Base-by-base conservation (phyloP, 176 grass and related monocot genomes). In the Hordeum marinum region DNA sequence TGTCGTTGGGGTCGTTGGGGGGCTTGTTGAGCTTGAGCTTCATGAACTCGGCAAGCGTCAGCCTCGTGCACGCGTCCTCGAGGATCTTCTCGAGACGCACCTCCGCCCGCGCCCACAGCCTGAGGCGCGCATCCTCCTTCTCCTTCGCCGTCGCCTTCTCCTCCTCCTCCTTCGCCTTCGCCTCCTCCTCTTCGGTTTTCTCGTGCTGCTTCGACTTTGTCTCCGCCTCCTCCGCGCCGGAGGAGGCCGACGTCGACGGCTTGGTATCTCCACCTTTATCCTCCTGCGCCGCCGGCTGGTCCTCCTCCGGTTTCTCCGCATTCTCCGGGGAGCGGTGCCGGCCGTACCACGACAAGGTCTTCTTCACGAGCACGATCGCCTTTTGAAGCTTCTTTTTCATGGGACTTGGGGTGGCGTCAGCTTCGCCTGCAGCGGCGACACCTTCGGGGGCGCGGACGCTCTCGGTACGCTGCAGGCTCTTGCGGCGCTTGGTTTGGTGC, bases 1-100 rank as follows among this genome's bases (percentile, higher is more conserved):
- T 21, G 35, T 11, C 0, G 24, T 5, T 2, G 3, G 8, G 10
- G 32, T 34, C 32, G 3, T 34, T 34, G 32, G 32, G 3, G 4
- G 32, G 32, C 32, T 34, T 34, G 32, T 4, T 4, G 32, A 34
- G 79, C 0, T 29, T 29, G 21, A 78, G 79, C 0, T 13, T 1
- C 50, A 1, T 10, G 73, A 45, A 86, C 65, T 90, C 84, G 55
- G 24, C 17, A 2, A 2, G 24, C 1, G 86, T 34, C 3, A 86
- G 73, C 55, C 31, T 83, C 5, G 34, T n/a, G 88, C 54, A 90
- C 0, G 88, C 57, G 0, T 65, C 18, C 88, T 90, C 88, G 18
- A 90, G 84, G 73, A 86, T 90, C 0, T 0, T 1, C 65, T 90
- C 79, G 3, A 90, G 79, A 0, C 10, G 12, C 14, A 0, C 3